These are phyloP conservation scores for Torrubiella hemipterigena DNA, from an alignment of 2,329 filamentous ascomycete genomes.

Conservation along the genomic window DNA sequence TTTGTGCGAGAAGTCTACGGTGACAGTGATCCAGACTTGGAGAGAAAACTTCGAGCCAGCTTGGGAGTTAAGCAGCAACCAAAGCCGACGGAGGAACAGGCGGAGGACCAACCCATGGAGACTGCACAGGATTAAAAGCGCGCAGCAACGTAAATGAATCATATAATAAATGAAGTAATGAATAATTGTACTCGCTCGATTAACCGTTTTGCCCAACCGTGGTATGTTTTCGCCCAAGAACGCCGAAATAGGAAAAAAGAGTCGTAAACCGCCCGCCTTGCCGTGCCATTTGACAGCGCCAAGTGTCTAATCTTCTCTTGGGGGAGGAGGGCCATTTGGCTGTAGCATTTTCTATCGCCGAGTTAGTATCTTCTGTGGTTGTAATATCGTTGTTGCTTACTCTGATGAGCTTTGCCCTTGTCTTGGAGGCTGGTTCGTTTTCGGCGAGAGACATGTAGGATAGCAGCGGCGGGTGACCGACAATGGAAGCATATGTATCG, in stretches of 20 bases:
- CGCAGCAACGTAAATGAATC: not conserved
- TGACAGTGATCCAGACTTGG: constrained; percentile 38
- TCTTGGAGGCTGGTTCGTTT: constrained; percentile 72
- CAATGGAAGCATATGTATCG: constrained; percentile 80
- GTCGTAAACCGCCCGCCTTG: too few species aligned
- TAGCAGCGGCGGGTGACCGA: constrained; percentile 80
- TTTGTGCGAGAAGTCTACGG: constrained; percentile 54
- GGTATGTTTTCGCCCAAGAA: not conserved
- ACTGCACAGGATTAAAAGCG: constrained; percentile 6
- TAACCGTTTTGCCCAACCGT: not conserved
- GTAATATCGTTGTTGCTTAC: constrained; percentile 22
- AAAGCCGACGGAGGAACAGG: constrained; percentile 10
- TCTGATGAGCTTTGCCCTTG: constrained; percentile 70
- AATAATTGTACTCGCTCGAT: constrained; percentile 10
- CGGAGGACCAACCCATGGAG: constrained; percentile 11
- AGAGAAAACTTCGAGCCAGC: constrained; percentile 48
- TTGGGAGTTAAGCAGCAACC: constrained; percentile 35
- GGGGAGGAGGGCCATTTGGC: constrained; percentile 45
- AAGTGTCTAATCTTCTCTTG: constrained; percentile 34
- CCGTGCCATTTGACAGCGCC: too few species aligned
- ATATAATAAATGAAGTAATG: not conserved
- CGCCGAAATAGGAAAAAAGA: too few species aligned
- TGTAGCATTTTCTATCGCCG: constrained; percentile 58
- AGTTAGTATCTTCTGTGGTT: too few species aligned
- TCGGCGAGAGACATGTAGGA: constrained; percentile 83